A percentile compares a stretch with the other conserved stretches of the same genome.
phyloP scores from a whole-genome alignment of 164 flowering plant genomes.

The Magnolia kwangsiensis region DNA sequence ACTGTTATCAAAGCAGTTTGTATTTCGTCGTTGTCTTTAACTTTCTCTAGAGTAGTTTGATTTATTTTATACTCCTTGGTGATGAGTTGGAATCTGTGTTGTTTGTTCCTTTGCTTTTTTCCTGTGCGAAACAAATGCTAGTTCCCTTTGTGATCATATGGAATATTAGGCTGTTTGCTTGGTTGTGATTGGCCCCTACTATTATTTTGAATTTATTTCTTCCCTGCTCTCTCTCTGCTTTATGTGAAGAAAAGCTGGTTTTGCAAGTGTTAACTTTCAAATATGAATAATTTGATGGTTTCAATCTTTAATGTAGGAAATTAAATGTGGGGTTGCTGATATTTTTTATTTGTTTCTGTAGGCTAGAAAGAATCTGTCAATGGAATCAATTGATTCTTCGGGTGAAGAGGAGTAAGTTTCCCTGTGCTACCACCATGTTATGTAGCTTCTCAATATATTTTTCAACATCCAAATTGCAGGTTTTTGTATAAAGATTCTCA shows the following conservation, averaged over 20 bases:
- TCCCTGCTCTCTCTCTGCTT: too few species aligned
- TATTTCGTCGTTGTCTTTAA: too few species aligned
- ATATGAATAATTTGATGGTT: background rate
- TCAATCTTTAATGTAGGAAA: background rate
- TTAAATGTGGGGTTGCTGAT: background rate
- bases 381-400: constrained; percentile 88
- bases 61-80: background rate
- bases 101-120: too few species aligned
- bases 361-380: constrained; percentile 73
- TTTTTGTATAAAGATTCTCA: too few species aligned
- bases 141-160: too few species aligned
- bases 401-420: constrained; percentile 94
- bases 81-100: background rate
- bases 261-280: background rate
- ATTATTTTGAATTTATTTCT: too few species aligned
- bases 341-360: constrained; percentile 23
- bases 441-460: background rate
- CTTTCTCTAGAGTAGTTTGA: too few species aligned
- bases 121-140: too few species aligned
- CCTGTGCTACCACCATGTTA: background rate
- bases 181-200: too few species aligned
- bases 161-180: too few species aligned
- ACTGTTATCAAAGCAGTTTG: background rate
- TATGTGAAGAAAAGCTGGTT: too few species aligned
- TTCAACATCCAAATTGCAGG: background rate